Evolutionary conservation across 257 asterid species (phyloP).

Genomic region (Orobanche coerulescens): DNA sequence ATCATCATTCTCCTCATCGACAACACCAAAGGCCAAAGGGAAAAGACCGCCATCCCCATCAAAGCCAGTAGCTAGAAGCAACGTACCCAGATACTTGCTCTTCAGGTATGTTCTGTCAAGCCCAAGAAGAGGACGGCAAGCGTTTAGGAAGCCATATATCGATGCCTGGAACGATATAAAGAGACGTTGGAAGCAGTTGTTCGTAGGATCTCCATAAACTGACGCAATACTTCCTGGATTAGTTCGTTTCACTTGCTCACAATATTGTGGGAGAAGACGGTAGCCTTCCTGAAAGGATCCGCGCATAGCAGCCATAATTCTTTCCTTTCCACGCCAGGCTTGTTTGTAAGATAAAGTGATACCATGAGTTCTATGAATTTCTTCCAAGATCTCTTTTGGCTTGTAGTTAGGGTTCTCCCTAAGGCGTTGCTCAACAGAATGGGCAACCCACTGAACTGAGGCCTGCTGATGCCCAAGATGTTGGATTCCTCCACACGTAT

Average conservation of each 20-base stretch:
- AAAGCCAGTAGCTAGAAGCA: slow-evolving; percentile 86
- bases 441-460: slow-evolving; percentile 97
- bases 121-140: slow-evolving; percentile 92
- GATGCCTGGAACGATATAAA: slow-evolving; percentile 89
- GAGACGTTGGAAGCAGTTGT: slow-evolving; percentile 81
- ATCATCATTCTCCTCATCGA: slow-evolving; percentile 82
- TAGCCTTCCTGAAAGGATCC: slow-evolving; percentile 96
- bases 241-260: slow-evolving; percentile 82
- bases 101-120: slow-evolving; percentile 78
- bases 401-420: slow-evolving; percentile 81
- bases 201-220: slow-evolving; percentile 58
- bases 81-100: slow-evolving; percentile 81
- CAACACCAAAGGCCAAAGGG: slow-evolving; percentile 93
- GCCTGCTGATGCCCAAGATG: slow-evolving; percentile 99
- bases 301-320: slow-evolving; percentile 89
- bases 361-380: slow-evolving; percentile 76
- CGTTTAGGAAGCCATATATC: slow-evolving; percentile 75
- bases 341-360: slow-evolving; percentile 89
- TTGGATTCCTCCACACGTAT: slow-evolving; percentile 75
- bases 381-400: slow-evolving; percentile 93
- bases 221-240: slow-evolving; percentile 89
- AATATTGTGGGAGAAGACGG: slow-evolving; percentile 80
- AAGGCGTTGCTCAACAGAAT: slow-evolving; percentile 79
- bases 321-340: slow-evolving; percentile 98
- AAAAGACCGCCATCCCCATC: slow-evolving; percentile 92